Percentiles rank a stretch among this genome's conserved stretches.
Evolutionary conservation across 176 grass and related monocot species (phyloP).

Genomic region (Avena insularis): DNA sequence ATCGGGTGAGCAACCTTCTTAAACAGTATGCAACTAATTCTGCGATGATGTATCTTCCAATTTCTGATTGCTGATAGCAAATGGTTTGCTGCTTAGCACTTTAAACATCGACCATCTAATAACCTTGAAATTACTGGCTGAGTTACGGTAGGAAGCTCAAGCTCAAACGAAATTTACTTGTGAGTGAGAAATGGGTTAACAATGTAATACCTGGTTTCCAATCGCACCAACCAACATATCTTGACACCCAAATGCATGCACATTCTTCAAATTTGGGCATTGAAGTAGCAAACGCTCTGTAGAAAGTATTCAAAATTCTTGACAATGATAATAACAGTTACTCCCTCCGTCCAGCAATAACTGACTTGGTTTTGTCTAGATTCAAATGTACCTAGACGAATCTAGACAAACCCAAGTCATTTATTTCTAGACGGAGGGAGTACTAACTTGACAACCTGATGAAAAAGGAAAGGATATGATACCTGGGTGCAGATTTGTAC

Average conservation of each 20-base stretch:
- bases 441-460: neutral
- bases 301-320: constrained; percentile 33
- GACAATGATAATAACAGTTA: constrained; percentile 22
- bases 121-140: constrained; percentile 3
- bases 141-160: constrained; percentile 4
- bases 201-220: constrained; percentile 80
- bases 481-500: constrained; percentile 98
- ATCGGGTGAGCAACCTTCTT: neutral
- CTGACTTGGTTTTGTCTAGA: too few species aligned
- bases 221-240: constrained; percentile 95
- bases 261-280: constrained; percentile 81
- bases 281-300: constrained; percentile 93
- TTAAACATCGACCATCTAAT: constrained; percentile 11
- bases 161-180: constrained; percentile 5
- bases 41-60: neutral
- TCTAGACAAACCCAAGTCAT: too few species aligned
- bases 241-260: constrained; percentile 92
- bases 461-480: constrained; percentile 15
- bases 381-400: too few species aligned
- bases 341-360: too few species aligned
- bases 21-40: constrained; percentile 27
- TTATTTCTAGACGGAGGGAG: too few species aligned
- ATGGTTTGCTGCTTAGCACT: constrained; percentile 27
- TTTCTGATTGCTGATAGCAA: neutral
- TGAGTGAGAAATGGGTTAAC: constrained; percentile 12